These are phyloP conservation scores for Mariannaea sp. DNA, from an alignment of 2,329 filamentous ascomycete genomes.

Conservation along the genomic window DNA sequence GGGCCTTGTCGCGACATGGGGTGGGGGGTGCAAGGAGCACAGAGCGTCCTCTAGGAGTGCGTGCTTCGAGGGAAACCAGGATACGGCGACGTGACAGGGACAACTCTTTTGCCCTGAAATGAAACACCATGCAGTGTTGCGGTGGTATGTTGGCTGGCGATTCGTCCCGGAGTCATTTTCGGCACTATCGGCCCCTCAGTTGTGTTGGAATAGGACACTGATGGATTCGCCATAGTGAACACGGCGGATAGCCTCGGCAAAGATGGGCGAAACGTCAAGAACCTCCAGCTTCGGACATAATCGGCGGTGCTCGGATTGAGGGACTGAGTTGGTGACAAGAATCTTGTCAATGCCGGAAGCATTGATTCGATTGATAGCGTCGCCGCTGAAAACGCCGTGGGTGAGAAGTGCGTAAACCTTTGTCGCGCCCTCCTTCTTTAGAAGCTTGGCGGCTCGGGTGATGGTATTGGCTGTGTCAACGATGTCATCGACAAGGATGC, in stretches of 20 bases:
- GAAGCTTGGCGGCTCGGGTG: conserved; percentile 91
- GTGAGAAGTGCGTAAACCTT: conserved; percentile 91
- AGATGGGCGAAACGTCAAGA: conserved; percentile 85
- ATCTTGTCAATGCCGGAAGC: conserved; percentile 92
- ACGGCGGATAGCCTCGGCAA: conserved; percentile 92
- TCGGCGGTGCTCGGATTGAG: conserved; percentile 79
- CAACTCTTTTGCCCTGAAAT: conserved; percentile 13
- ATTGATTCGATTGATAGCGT: conserved; percentile 93
- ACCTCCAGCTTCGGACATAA: conserved; percentile 89
- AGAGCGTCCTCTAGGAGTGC: conserved; percentile 5
- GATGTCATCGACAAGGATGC: conserved; percentile 92
- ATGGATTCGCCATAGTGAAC: conserved; percentile 98
- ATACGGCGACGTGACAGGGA: conserved; percentile 13
- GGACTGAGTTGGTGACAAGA: conserved; percentile 92
- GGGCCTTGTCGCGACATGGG: conserved; percentile 20
- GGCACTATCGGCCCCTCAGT: conserved; percentile 17
- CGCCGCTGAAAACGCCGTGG: conserved; percentile 92
- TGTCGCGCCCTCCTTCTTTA: conserved; percentile 94
- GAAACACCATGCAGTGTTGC: conserved; percentile 19
- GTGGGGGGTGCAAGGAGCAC: conserved; percentile 8
- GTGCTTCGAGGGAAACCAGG: conserved; percentile 13
- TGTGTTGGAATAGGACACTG: conserved; percentile 77
- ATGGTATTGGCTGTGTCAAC: conserved; percentile 97
- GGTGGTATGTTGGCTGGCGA: conserved; percentile 17
- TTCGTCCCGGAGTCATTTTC: conserved; percentile 17